Percentiles rank a stretch among this genome's conserved stretches.
These are phyloP conservation scores for Samsoniella hepiali DNA, from an alignment of 2,329 filamentous ascomycete species.

Conservation along the genomic window DNA sequence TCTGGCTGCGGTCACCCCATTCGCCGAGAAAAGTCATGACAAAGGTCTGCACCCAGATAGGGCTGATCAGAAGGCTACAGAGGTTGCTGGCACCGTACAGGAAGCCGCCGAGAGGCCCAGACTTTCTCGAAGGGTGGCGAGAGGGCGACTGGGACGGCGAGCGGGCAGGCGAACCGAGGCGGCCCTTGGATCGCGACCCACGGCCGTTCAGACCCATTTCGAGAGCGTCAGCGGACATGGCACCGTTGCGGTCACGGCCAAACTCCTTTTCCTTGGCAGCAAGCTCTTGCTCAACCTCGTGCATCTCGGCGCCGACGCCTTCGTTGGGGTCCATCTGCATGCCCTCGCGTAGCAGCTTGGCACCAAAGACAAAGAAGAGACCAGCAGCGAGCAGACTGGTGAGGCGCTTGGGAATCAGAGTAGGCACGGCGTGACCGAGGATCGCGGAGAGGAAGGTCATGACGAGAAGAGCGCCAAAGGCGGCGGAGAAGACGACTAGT, in stretches of 20 bases:
- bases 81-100: conserved; percentile 76
- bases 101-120: conserved; percentile 38
- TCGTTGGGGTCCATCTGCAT: conserved; percentile 85
- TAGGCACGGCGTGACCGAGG: conserved; percentile 86
- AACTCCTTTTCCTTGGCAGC: conserved; percentile 87
- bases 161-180: conserved; percentile 75
- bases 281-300: conserved; percentile 90
- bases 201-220: conserved; percentile 73
- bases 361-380: conserved; percentile 87
- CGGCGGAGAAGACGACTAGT: conserved; percentile 88
- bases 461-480: conserved; percentile 83
- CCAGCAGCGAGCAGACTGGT: conserved; percentile 83
- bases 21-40: conserved; percentile 98
- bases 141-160: conserved; percentile 76
- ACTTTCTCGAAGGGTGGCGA: conserved; percentile 52
- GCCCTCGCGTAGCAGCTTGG: conserved; percentile 79
- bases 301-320: conserved; percentile 94
- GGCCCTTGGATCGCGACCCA: conserved; percentile 69
- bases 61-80: conserved; percentile 81
- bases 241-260: conserved; percentile 58
- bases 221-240: conserved; percentile 70
- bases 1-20: conserved; percentile 97
- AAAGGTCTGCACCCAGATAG: conserved; percentile 98
- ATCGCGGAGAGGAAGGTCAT: conserved; percentile 96
- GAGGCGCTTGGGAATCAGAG: conserved; percentile 83